Base-by-base conservation (phyloP, 2,329 filamentous ascomycete genomes). In the Colletotrichum eremochloae region DNA sequence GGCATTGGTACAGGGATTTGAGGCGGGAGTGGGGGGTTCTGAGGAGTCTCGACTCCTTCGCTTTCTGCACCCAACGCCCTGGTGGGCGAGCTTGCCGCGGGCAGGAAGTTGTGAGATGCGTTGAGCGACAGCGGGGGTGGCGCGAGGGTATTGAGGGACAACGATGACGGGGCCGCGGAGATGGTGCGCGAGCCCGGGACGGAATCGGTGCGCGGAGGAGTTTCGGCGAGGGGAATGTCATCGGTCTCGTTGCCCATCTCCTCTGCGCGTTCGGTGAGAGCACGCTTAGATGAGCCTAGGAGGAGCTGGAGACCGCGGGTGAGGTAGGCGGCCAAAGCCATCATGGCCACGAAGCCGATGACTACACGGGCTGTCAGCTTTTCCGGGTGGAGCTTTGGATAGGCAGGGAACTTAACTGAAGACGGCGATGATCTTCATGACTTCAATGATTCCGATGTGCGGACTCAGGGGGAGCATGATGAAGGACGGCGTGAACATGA, bases 401-500 rank as follows among this genome's bases (percentile, higher is more conserved):
- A 31, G n/a, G 7, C 9, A 5, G 8, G 15, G 2, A 0, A 78
- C 86, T 76, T 75, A 90, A 90, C 88, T 75, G 76, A 90, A 91
- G 1, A 91, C 86, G 33, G 82, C 86, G 72, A 90, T 88, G 52
- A 91, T 89, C 76, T 90, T 89, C 50, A 84, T 83, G 15, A 90
- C 87, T 75, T 91, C 89, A 0, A 83, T 75, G 1, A 85, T 84
- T 29, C 86, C 84, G 24, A 91, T 88, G 0, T 84, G 75, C 1
- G 87, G 84, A 74, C 88, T 90, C 2, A 91, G 81, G 8, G 89
- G 88, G 0, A 91, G 80, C 38, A 89, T 81, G 9, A 91, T 84
- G 79, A 91, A 91, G 0, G 88, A 86, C 11, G 88, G 89, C 3
- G 86, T 88, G 75, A 91, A 90, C 75, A 89, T 85, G 63, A 90